A percentile compares a stretch with the other conserved stretches of the same genome.
Evolutionary conservation across 495 filamentous ascomycete genomes (phyloP).

Genomic region (Penicillium samsonianum): DNA sequence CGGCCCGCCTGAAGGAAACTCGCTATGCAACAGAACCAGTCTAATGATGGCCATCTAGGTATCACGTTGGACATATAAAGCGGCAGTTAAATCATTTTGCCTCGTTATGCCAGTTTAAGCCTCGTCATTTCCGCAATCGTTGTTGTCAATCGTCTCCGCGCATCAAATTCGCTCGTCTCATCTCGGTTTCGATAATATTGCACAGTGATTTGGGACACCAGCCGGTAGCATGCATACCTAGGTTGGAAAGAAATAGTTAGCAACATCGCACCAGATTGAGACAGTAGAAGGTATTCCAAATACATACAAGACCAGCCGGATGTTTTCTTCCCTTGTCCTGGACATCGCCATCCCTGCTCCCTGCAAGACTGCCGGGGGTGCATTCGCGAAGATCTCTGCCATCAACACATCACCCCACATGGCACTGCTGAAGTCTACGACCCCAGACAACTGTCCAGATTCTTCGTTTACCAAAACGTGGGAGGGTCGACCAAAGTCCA

Average conservation of each 20-base stretch:
- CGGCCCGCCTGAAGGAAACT: neutral
- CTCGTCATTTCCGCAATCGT: constrained; percentile 30
- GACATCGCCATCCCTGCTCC: constrained; percentile 38
- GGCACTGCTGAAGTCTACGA: constrained; percentile 49
- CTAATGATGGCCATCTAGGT: constrained; percentile 3
- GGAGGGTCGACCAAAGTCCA: constrained; percentile 55
- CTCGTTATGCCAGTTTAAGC: constrained; percentile 8
- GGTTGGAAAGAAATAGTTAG: constrained; percentile 4
- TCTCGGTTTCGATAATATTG: constrained; percentile 46
- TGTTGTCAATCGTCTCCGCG: constrained; percentile 39
- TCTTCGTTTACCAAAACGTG: constrained; percentile 60
- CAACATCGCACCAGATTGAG: neutral
- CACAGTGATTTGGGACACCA: constrained; percentile 39
- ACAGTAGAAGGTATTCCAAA: neutral
- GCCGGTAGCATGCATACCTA: constrained; percentile 48
- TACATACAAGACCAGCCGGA: constrained; percentile 42
- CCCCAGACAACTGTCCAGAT: constrained; percentile 45
- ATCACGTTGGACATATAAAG: constrained; percentile 15
- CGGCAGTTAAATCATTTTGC: neutral
- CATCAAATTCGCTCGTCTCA: constrained; percentile 40
- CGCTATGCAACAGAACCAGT: constrained; percentile 10
- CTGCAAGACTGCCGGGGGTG: constrained; percentile 38
- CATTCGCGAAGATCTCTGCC: constrained; percentile 45
- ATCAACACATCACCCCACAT: constrained; percentile 53
- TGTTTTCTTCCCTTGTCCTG: constrained; percentile 25